Percentiles rank a stretch among this genome's conserved stretches.
phyloP scores from a whole-genome alignment of 2,329 filamentous ascomycete genomes.

The Nemania sp. region DNA sequence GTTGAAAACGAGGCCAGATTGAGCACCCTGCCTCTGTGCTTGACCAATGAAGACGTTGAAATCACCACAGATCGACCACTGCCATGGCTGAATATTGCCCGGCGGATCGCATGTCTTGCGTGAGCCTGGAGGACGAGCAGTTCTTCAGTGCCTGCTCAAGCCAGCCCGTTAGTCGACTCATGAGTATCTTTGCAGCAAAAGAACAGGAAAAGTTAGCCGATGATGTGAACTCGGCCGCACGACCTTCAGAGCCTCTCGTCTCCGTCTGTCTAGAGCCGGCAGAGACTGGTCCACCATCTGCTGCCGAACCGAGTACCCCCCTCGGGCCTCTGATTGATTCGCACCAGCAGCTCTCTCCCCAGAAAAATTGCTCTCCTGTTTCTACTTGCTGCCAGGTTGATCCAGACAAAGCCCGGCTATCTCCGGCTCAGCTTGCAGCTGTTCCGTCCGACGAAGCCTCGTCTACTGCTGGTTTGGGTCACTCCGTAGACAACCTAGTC shows the following conservation, averaged over 20 bases:
- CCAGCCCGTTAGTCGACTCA: constrained; percentile 29
- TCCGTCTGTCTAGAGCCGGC: constrained; percentile 10
- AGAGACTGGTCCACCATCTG: neutral
- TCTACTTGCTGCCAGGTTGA: constrained; percentile 16
- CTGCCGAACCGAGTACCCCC: neutral
- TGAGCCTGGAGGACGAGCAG: constrained; percentile 30
- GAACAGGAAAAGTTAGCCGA: constrained; percentile 19
- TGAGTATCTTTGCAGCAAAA: constrained; percentile 25
- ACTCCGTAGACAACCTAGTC: constrained; percentile 1
- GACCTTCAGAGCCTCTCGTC: constrained; percentile 24
- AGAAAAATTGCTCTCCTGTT: constrained; percentile 25
- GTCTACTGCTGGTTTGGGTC: neutral
- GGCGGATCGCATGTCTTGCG: constrained; percentile 16
- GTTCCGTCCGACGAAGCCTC: neutral
- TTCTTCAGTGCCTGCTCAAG: constrained; percentile 37
- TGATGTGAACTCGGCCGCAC: constrained; percentile 1
- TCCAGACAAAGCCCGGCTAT: neutral
- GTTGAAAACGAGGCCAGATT: constrained; percentile 1
- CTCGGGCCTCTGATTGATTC: constrained; percentile 6
- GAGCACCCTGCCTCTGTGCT: neutral
- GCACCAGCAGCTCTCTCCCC: constrained; percentile 12
- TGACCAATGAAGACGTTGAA: constrained; percentile 11
- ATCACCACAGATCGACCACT: neutral
- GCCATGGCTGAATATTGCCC: constrained; percentile 16
- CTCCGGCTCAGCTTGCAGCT: neutral